These are phyloP conservation scores for Trebouxia sp. DNA, from an alignment of 139 green algal species.

Conservation along the genomic window DNA sequence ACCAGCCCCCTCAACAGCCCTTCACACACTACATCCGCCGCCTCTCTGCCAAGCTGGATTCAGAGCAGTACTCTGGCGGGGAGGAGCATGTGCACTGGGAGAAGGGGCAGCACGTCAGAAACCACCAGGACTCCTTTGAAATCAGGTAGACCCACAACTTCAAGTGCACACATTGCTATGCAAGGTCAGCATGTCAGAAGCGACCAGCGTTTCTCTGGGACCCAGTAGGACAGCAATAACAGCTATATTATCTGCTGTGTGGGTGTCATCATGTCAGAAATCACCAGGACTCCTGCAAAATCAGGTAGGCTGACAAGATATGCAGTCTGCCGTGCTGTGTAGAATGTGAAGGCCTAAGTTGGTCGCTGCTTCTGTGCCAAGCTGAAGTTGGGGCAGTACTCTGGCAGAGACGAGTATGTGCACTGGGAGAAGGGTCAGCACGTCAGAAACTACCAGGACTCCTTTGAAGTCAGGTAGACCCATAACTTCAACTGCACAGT, in stretches of 20 bases:
- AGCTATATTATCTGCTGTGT: too few species aligned
- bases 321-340: too few species aligned
- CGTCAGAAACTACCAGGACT: background rate
- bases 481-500: too few species aligned
- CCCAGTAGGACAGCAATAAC: too few species aligned
- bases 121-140: constrained; percentile 7
- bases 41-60: constrained; percentile 51
- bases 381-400: constrained; percentile 46
- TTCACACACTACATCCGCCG: constrained; percentile 55
- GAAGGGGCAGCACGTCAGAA: background rate
- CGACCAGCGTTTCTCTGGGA: too few species aligned
- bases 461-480: constrained; percentile 9
- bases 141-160: background rate
- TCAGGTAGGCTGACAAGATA: too few species aligned
- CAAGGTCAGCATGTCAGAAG: too few species aligned
- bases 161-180: too few species aligned
- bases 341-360: too few species aligned
- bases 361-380: constrained; percentile 44
- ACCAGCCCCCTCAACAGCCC: background rate
- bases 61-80: constrained; percentile 33
- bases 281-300: too few species aligned
- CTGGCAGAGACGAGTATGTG: constrained; percentile 28
- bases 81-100: constrained; percentile 46
- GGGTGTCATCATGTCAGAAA: too few species aligned
- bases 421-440: constrained; percentile 41